Evolutionary conservation across 2,329 filamentous ascomycete genomes (phyloP), one percentile per base, ranked within the genome.

Genomic region (Xylaria arbuscula): DNA sequence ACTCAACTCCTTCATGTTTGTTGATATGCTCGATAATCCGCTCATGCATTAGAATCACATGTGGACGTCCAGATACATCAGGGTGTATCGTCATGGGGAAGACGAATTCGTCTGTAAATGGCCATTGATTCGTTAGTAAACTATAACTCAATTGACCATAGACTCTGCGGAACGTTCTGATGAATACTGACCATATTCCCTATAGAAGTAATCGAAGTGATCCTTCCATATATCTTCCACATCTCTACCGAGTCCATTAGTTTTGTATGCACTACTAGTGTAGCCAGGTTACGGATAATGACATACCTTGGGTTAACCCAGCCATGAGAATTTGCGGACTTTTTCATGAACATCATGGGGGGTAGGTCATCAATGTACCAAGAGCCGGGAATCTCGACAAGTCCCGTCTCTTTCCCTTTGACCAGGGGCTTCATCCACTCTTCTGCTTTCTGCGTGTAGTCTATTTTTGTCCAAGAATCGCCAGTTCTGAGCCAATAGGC

Each of bases 71-170:
- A 2, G 87, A 89, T 0, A 92, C 89, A 74, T 94, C 91, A 0
- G 91, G 92, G 77, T 94, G 91, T 40, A 93, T 90, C 0, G 91
- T 93, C 79, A 93, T 91, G 0, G 92, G 91, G 73, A 93, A 93
- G 58, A 93, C 86, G 70, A 93, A 93, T 71, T 92, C 89, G 72
- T 93, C 67, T 66, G 8, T 32, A 7, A 22, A 38, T 42, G 5
- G 34, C 34, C 3, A 47, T 56, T n/a, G 24, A 13, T 22, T 19
- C n/a, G 17, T 32, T 42, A 48, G 32, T 15, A 56, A 13, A n/a
- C 2, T 22, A 15, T 34, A 4, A 1, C 32, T 57, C 24, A 4
- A 4, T 22, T 3, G 1, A 3, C 17, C 17, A 55, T n/a, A 17
- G 15, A 1, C 5, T 8, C 6, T 11, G 15, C n/a, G 11, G 34